Evolutionary conservation across 164 flowering plant species (phyloP), one percentile per base, ranked within the genome.

Genomic region (Cinnamomum micranthum): DNA sequence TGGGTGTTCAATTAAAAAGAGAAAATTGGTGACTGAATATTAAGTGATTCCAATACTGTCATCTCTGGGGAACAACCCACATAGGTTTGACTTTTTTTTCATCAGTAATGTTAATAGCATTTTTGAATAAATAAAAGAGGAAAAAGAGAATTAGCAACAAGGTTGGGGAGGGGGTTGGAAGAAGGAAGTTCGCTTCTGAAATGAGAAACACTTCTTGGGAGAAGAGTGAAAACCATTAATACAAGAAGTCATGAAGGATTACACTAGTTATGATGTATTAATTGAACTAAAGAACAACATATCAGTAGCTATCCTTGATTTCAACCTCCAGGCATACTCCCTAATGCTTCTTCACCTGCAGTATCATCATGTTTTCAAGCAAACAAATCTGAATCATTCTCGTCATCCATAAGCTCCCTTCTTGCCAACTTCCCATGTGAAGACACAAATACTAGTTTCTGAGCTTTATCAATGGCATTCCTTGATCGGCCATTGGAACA

Each of bases 371-470:
- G 84, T 65, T 82, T 84, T 68, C 88, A 69, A 31, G 63, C 75
- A 65, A 81, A 82, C 68, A 87, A 71, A 72, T 87, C 89, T 20
- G 79, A 82, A 73, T 81, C 88, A 70, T 84, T 86, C 31, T 85
- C 87, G 66, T 85, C 87, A 70, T 68, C 74, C 22, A 82, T 83
- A 50, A 81, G 76, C 65, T 85, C 90, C 58, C 81, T 70, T 74
- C 81, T 82, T 64, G 77, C 85, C 66, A 85, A 80, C 79, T 84
- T 86, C 27, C 85, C 78, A 72, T 83, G 87, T 68, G 87, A 85
- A 66, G 90, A 83, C 77, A 88, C 76, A 70, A 82, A 88, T 17
- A 88, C 71, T 81, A 89, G 70, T 84, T 86, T 89, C 70, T 89
- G 93, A 70, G 82, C 88, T 73, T 82, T 82, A 25, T 86, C 91